Evolutionary conservation across 1,139 yeast genomes (phyloP), one percentile per base, ranked within the genome.

Genomic region (Sugiyamaella sp.): DNA sequence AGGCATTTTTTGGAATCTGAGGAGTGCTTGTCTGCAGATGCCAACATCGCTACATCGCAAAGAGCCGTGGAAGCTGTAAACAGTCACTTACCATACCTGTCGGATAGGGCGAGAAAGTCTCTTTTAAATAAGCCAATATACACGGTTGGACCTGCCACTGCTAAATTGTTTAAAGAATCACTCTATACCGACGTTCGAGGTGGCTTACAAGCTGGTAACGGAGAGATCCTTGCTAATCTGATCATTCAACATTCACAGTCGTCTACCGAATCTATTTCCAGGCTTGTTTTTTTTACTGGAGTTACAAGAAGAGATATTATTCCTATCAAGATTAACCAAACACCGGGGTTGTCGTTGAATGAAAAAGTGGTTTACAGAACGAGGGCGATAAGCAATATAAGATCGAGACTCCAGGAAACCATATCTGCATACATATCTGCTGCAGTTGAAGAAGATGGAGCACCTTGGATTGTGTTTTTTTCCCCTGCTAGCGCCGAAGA

Each of bases 121-220:
- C 2, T 70, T 9, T 55, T 79, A 10, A 52, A 61, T 0, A 82
- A 81, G 62, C 79, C 84, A 0, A 85, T 85, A 0, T 93, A 85
- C 64, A 89, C 97, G 0, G 97, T 93, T 4, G 98, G 98, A 0
- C 97, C 97, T 0, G 93, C 97, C 0, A 91, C 98, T 0, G 79
- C 78, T 21, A 74, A 74, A 19, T 82, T 86, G n/a, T 70, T 91
- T 16, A 60, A 67, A 2, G 73, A 75, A 4, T 71, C 82, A 27
- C 97, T 97, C 1, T 91, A 90, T 65, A 65, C 57, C 1, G 78
- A 83, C 58, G 79, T 93, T 0, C 71, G 82, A 56, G 97, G 97
- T 2, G 96, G 91, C 0, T 68, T 67, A 1, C 71, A 80, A 8
- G 89, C 96, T 1, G 98, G 98, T 0, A 90, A 89, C 67, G 97